Conservation (phyloP, 2,329 filamentous ascomycete species). For the Aureobasidium sp. region DNA sequence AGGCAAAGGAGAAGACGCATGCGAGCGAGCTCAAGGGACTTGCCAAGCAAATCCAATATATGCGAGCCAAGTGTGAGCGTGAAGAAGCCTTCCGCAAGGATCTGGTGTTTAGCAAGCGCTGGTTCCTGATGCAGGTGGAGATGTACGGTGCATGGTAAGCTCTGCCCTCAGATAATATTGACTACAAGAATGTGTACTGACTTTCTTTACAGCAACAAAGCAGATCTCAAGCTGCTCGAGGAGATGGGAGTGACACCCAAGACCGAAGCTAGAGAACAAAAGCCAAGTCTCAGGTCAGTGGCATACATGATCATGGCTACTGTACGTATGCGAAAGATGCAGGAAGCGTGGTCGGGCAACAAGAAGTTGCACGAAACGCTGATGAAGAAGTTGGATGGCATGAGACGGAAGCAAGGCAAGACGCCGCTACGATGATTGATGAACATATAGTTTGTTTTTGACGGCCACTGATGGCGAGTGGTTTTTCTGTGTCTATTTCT, state of each 20-base stretch:
- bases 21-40: slow-evolving; percentile 71
- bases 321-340: slow-evolving; percentile 42
- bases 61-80: slow-evolving; percentile 70
- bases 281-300: slow-evolving; percentile 40
- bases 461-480: background rate
- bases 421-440: slow-evolving; percentile 10
- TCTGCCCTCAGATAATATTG: background rate
- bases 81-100: slow-evolving; percentile 74
- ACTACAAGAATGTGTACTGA: slow-evolving; percentile 2
- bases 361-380: slow-evolving; percentile 40
- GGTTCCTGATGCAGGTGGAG: slow-evolving; percentile 68
- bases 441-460: background rate
- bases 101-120: slow-evolving; percentile 78
- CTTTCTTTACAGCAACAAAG: slow-evolving; percentile 64
- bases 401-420: slow-evolving; percentile 26
- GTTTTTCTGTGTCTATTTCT: background rate
- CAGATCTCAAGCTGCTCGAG: slow-evolving; percentile 76
- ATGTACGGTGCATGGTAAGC: slow-evolving; percentile 86
- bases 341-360: slow-evolving; percentile 41
- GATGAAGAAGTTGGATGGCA: slow-evolving; percentile 37
- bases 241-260: slow-evolving; percentile 64
- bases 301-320: slow-evolving; percentile 41
- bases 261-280: slow-evolving; percentile 33
- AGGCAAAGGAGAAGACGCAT: slow-evolving; percentile 55
- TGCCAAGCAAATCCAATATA: slow-evolving; percentile 82